phyloP scores from a whole-genome alignment of 257 asterid species.

The Asclepias syriaca region DNA sequence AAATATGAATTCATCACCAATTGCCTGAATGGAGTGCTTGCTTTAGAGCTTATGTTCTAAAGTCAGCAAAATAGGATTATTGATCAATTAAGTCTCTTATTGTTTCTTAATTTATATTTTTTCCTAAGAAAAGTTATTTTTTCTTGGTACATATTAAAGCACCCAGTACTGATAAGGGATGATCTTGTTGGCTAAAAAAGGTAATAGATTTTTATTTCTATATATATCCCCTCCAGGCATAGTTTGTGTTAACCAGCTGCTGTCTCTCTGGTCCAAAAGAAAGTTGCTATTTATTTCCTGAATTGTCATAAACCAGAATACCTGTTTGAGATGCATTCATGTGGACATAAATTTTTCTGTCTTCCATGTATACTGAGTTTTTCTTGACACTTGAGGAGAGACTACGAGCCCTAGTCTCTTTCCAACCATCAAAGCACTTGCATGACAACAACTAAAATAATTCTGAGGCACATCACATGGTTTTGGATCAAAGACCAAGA shows the following conservation, averaged over 20 bases:
- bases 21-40: background rate
- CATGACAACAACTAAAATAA: background rate
- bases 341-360: background rate
- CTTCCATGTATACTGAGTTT: background rate
- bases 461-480: slow-evolving; percentile 1
- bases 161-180: too few relatives aligned
- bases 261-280: background rate
- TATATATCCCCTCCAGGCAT: too few relatives aligned
- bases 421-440: background rate
- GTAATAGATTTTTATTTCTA: too few relatives aligned
- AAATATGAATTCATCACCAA: background rate
- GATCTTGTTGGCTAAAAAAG: too few relatives aligned
- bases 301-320: background rate
- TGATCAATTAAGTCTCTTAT: too few relatives aligned
- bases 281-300: background rate
- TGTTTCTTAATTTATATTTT: too few relatives aligned
- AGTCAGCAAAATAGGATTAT: background rate
- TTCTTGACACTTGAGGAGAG: background rate
- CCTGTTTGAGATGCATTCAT: background rate
- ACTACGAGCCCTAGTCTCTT: too few relatives aligned
- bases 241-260: too few relatives aligned
- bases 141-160: too few relatives aligned
- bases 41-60: background rate
- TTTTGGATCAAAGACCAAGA: background rate
- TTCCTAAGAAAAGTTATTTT: too few relatives aligned